A percentile compares a stretch with the other conserved stretches of the same genome.
phyloP scores from a whole-genome alignment of 371 early-diverging fungal genomes.

The Mortierella sp. region DNA sequence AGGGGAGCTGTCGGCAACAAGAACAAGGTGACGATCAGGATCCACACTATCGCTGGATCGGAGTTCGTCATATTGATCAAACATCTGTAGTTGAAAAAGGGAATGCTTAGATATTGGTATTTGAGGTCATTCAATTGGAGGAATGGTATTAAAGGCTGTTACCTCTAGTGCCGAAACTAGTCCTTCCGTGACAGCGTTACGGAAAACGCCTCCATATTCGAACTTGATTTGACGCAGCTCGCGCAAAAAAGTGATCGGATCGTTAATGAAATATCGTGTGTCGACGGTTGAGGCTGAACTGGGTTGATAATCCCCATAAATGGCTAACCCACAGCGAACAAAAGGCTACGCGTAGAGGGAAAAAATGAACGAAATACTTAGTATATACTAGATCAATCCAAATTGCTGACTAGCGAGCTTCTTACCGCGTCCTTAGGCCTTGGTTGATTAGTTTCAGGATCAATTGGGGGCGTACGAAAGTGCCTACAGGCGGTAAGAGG shows the following conservation, averaged over 20 bases:
- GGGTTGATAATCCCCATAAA: conserved; percentile 78
- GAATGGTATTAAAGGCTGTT: not conserved
- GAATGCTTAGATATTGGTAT: not conserved
- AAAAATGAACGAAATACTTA: no score
- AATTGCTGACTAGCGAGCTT: not conserved
- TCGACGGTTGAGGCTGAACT: conserved; percentile 67
- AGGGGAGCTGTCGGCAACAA: conserved; percentile 68
- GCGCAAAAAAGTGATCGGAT: conserved; percentile 65
- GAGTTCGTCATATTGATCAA: conserved; percentile 66
- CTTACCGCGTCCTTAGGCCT: conserved; percentile 70
- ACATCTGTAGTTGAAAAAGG: conserved; percentile 56
- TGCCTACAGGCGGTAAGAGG: conserved; percentile 59
- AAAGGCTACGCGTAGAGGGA: conserved; percentile 58
- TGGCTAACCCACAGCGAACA: conserved; percentile 71
- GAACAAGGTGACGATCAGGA: conserved; percentile 66
- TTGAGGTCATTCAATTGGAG: not conserved
- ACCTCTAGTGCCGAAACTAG: conserved; percentile 77
- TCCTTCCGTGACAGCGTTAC: conserved; percentile 74
- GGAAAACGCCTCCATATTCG: conserved; percentile 70
- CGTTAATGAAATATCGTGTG: conserved; percentile 67
- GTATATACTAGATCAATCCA: no score
- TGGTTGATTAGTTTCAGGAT: conserved; percentile 66
- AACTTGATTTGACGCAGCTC: conserved; percentile 64
- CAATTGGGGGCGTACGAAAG: conserved; percentile 66
- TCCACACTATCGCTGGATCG: conserved; percentile 54